Conservation (phyloP, 2,329 filamentous ascomycete genomes). For the Fusarium sp. region DNA sequence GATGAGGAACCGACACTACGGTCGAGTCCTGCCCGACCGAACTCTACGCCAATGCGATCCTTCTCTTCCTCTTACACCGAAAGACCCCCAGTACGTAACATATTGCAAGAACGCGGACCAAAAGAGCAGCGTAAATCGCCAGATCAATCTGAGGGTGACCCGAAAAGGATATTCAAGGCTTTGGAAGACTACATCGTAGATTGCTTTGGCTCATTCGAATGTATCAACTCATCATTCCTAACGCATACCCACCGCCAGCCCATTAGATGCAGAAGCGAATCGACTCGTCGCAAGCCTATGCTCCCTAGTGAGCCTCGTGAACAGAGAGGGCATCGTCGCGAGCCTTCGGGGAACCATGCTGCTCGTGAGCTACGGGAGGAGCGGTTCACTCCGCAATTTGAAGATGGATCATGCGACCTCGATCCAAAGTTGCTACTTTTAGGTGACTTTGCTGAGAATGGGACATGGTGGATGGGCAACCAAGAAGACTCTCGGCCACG, state of each 20-base stretch:
- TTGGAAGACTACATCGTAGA: slow-evolving; percentile 80
- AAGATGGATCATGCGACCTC: slow-evolving; percentile 57
- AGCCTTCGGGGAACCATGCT: slow-evolving; percentile 50
- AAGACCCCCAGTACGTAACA: slow-evolving; percentile 41
- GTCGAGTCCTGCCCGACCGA: slow-evolving; percentile 43
- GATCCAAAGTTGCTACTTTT: slow-evolving; percentile 79
- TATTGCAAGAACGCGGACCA: slow-evolving; percentile 11
- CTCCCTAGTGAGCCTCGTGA: slow-evolving; percentile 47
- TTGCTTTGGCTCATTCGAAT: slow-evolving; percentile 74
- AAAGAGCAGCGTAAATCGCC: slow-evolving; percentile 31
- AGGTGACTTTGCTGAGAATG: slow-evolving; percentile 82
- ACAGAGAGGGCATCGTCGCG: slow-evolving; percentile 40
- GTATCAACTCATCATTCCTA: slow-evolving; percentile 80
- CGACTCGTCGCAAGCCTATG: slow-evolving; percentile 41
- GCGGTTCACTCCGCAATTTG: slow-evolving; percentile 25
- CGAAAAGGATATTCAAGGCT: slow-evolving; percentile 74
- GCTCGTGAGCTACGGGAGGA: slow-evolving; percentile 27
- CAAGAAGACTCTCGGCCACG: slow-evolving; percentile 49
- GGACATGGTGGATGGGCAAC: slow-evolving; percentile 80
- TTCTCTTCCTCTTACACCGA: slow-evolving; percentile 59
- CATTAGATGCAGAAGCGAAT: slow-evolving; percentile 35
- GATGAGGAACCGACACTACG: slow-evolving; percentile 51
- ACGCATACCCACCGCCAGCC: slow-evolving; percentile 53
- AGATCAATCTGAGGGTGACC: slow-evolving; percentile 44
- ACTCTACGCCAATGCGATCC: slow-evolving; percentile 45